Base-by-base conservation (phyloP, 768 basidiomycete genomes). In the Solioccasus polychromus region DNA sequence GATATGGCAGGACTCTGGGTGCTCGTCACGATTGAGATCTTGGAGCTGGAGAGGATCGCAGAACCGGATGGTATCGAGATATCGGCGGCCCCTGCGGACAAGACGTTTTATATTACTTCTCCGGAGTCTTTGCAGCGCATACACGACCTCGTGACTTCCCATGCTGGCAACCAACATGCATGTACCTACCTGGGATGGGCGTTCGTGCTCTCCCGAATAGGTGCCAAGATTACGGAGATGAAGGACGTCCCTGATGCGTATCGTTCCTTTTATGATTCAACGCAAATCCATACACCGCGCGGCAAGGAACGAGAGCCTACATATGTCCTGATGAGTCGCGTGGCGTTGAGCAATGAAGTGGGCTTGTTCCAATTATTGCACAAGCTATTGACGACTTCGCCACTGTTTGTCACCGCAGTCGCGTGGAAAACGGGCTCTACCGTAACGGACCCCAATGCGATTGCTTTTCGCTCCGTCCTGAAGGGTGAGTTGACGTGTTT, bases 111-210 rank as follows among this genome's bases (percentile, higher is more conserved):
- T 51, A 74, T 76, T 34, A 59, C 83, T 2, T 82, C 81, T 10
- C 83, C 86, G 0, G 70, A 74, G 8, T 75, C 77, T n/a, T 66
- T 92, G 24, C 73, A 75, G 54, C 71, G 73, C 32, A 76, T 92
- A 40, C 88, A 92, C 59, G 72, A 81, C 29, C 66, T 88, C 19
- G 78, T 91, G 28, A 73, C 72, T 4, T 71, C 77, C 1, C 73
- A 86, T 40, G 62, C 74, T 1, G 73, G 79, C 42, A 78, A 79
- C 53, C 83, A 88, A 51, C 82, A 82, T 56, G 74, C 79, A 0
- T 82, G 83, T 52, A 75, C 84, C 4, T 85, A 88, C 54, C 71
- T 93, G 6, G 83, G 83, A 0, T 97, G 94, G 94, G 75, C 92
- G 0, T 90, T 83, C 58, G 78, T 93, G 1, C 76, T 95, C 4